Percentiles rank a stretch among this genome's conserved stretches.
Evolutionary conservation across 208 protist species (phyloP).

Genomic region (Strigomonas galati): DNA sequence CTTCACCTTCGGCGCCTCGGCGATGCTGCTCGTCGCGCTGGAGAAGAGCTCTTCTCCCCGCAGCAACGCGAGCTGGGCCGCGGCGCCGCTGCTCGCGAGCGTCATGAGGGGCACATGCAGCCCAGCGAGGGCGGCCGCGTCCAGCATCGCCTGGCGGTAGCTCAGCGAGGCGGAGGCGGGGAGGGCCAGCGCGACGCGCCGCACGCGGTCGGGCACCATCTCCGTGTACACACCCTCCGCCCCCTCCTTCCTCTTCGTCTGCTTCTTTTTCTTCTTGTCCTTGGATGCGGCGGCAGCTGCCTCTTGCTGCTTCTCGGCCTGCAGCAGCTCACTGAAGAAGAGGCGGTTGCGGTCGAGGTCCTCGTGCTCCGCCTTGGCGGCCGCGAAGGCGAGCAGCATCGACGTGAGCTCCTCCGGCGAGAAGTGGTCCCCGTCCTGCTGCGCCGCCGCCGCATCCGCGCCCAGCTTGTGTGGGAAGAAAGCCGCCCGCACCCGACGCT

Average conservation of each 20-base stretch:
- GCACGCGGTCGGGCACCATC: constrained; percentile 38
- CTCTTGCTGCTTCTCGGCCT: constrained; percentile 11
- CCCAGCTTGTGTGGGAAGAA: not conserved
- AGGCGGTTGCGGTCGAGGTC: constrained; percentile 38
- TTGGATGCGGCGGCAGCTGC: not conserved
- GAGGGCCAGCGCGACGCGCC: constrained; percentile 43
- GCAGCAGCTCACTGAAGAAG: constrained; percentile 6
- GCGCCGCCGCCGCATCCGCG: constrained; percentile 13
- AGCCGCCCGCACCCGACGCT: no score
- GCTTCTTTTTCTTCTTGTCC: constrained; percentile 2
- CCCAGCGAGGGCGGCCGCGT: constrained; percentile 80
- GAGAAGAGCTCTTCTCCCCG: constrained; percentile 47
- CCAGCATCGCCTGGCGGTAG: constrained; percentile 84
- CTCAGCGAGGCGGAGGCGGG: constrained; percentile 37
- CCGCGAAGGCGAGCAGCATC: constrained; percentile 84
- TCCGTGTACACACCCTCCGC: not conserved
- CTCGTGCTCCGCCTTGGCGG: constrained; percentile 36
- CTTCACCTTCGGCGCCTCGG: not conserved
- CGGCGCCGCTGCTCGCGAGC: constrained; percentile 76
- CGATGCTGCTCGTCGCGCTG: not conserved
- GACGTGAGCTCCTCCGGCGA: constrained; percentile 77
- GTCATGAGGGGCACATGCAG: constrained; percentile 82
- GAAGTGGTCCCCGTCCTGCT: constrained; percentile 27
- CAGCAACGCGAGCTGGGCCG: constrained; percentile 51
- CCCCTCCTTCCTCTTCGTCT: not conserved